Base-by-base conservation (phyloP, 768 basidiomycete species). In the Lentinula edodes region DNA sequence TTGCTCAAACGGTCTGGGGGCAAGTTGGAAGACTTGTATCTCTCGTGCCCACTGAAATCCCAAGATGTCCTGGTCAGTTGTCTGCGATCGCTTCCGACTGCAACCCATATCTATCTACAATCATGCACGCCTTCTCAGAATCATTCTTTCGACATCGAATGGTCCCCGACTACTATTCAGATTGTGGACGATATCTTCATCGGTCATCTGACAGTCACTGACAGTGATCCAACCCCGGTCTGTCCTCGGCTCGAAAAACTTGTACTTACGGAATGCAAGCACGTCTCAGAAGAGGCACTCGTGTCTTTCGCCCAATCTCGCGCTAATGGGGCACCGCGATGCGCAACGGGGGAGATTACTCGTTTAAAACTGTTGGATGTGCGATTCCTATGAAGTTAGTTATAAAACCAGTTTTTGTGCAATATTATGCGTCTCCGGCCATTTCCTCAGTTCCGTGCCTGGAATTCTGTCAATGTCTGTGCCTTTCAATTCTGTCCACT, bases 191-290 rank as follows among this genome's bases (percentile, higher is more conserved):
- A 59, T 20, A 20, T 16, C 0, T 39, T 59, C 28, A 16, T 59
- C 10, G 12, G 35, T 18, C 46, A 39, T 48, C 58, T 59, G 12
- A 48, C 58, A 8, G 16, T 51, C n/a, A 16, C 41, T 6, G 28
- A 48, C 12, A 23, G 8, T 18, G 34, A 46, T n/a, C 58, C 35
- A 5, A 18, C 58, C 12, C 58, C 58, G 28, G 7, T 59, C 42
- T 59, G 58, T 48, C 58, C 58, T 9, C 58, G 46, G 12, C 48
- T 59, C 16, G 34, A 59, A 15, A 59, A 59, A 6, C 34, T 59
- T 45, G 32, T 59, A 6, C 34, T 59, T 18, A 16, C 58, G 1
- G 43, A 46, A 15, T 59, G 58, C 58, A 51, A 36, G 32, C 42
- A 51, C 41, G 45, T 50, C 28, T 59, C 48, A 0, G 48, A 59